Conservation (phyloP, 2,329 filamentous ascomycete species). For the Neonectria hederae region DNA sequence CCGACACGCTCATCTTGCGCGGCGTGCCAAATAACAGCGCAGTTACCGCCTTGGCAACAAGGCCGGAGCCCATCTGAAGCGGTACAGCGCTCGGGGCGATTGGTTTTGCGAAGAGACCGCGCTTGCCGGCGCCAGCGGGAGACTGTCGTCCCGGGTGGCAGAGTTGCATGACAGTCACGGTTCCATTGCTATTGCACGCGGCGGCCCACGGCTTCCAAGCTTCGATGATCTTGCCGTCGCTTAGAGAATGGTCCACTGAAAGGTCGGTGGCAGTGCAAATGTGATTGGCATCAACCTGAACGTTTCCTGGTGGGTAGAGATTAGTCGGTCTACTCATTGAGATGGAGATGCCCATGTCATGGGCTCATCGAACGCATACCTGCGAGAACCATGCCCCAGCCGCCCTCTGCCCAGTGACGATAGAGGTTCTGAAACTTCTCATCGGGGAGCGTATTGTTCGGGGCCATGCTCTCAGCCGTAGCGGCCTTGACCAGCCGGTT, state of each 20-base stretch:
- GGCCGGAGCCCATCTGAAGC: conserved; percentile 50
- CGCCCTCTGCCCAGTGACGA: conserved; percentile 59
- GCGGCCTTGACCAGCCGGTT: conserved; percentile 63
- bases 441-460: conserved; percentile 47
- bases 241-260: conserved; percentile 14
- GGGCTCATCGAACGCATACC: not conserved
- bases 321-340: not conserved
- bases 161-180: conserved; percentile 53
- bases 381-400: conserved; percentile 60
- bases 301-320: not conserved
- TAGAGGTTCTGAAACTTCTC: conserved; percentile 54
- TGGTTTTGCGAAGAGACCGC: conserved; percentile 48
- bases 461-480: conserved; percentile 53
- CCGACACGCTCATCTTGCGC: conserved; percentile 60
- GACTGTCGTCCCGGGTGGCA: conserved; percentile 57
- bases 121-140: conserved; percentile 47
- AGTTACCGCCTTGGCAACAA: conserved; percentile 45
- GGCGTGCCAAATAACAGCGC: conserved; percentile 59
- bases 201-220: conserved; percentile 52
- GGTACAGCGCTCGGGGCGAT: conserved; percentile 54
- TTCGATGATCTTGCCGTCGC: not conserved
- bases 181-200: conserved; percentile 42
- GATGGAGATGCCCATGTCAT: not conserved
- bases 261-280: conserved; percentile 15
- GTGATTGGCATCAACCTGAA: conserved; percentile 10